phyloP scores from a whole-genome alignment of 768 basidiomycete species.

The Panellus pusillus region DNA sequence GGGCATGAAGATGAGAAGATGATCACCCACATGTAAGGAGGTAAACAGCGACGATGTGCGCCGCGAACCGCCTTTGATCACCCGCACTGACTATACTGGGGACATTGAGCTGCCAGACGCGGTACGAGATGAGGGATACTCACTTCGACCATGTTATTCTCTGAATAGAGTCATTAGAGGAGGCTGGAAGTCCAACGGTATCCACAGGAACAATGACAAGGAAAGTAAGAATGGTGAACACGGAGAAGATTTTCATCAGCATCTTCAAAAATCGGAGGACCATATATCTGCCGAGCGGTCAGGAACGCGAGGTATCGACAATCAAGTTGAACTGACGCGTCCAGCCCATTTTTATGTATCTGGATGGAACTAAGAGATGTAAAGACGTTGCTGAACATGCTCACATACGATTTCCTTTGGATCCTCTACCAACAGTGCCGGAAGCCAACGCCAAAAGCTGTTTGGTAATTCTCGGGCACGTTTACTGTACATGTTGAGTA shows the following conservation, averaged over 20 bases:
- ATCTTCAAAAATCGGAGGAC: constrained; percentile 64
- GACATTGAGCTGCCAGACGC: not conserved
- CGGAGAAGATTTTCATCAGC: constrained; percentile 55
- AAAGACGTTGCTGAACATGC: too few relatives aligned
- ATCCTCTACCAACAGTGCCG: constrained; percentile 41
- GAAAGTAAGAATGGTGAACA: constrained; percentile 61
- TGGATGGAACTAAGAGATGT: constrained; percentile 19
- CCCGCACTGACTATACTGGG: constrained; percentile 34
- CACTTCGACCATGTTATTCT: constrained; percentile 55
- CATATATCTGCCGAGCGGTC: constrained; percentile 42
- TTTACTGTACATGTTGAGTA: constrained; percentile 42
- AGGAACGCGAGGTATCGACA: not conserved
- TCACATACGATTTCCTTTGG: constrained; percentile 45
- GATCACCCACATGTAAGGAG: constrained; percentile 48
- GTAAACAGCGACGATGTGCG: constrained; percentile 57
- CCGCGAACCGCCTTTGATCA: constrained; percentile 48
- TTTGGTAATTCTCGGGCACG: constrained; percentile 43
- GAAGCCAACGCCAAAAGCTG: constrained; percentile 52
- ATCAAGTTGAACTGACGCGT: constrained; percentile 53
- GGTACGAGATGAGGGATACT: constrained; percentile 13
- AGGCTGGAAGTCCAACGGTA: constrained; percentile 39
- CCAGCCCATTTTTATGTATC: constrained; percentile 63
- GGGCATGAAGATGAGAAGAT: constrained; percentile 11
- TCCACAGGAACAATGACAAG: constrained; percentile 60
- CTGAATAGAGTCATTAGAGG: constrained; percentile 35